phyloP scores from a whole-genome alignment of 345 rosid species.

The Kernera saxatilis region DNA sequence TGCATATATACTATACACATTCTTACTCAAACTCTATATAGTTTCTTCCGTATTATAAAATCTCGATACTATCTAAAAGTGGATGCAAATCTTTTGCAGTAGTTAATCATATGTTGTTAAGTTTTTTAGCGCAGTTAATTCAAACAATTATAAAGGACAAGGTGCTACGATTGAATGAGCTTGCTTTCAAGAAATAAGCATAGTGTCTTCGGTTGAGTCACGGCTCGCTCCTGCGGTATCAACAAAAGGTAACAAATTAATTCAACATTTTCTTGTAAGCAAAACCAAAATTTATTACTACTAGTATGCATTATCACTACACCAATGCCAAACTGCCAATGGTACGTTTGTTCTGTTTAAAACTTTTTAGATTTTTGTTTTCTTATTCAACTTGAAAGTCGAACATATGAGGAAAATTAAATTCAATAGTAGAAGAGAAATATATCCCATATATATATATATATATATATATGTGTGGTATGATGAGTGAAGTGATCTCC shows the following conservation, averaged over 20 bases:
- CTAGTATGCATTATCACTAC: no score
- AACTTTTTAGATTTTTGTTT: conserved; percentile 13
- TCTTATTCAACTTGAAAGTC: conserved; percentile 5
- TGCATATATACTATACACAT: not conserved
- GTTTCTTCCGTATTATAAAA: not conserved
- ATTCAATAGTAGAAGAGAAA: not conserved
- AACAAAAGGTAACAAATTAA: no score
- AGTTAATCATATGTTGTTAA: not conserved
- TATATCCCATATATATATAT: not conserved
- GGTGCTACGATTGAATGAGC: no score
- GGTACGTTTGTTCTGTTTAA: not conserved
- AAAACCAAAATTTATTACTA: no score
- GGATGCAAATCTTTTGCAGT: not conserved
- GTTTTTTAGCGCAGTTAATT: no score
- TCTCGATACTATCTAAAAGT: not conserved
- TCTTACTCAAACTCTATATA: not conserved
- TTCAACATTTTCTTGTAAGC: no score
- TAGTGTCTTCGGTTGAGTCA: no score
- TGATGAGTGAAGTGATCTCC: conserved; percentile 17
- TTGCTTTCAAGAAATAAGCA: no score
- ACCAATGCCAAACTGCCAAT: conserved; percentile 3
- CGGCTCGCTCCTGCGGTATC: no score
- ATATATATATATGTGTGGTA: not conserved
- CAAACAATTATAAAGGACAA: no score
- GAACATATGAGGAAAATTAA: not conserved